Base-by-base conservation (phyloP, 108 stramenopile genomes). In the Cyclostephanos invisitatus region DNA sequence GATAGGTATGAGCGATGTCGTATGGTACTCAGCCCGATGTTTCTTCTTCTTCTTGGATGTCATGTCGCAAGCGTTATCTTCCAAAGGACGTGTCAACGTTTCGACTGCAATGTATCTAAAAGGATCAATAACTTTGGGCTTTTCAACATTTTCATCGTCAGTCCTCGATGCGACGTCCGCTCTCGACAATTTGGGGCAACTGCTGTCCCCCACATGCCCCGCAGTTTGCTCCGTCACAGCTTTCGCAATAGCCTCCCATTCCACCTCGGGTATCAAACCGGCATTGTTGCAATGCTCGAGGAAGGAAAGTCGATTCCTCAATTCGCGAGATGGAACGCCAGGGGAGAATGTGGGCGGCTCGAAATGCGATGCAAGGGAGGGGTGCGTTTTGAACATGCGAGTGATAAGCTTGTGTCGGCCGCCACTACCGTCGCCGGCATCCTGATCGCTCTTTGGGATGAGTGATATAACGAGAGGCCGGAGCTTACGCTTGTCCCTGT, bases 401-500 rank as follows among this genome's bases (percentile, higher is more conserved):
- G 68, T 42, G 60, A 20, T 84, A 81, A 3, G 85, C 81, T 78
- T 35, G 35, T 69, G 64, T 46, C 44, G 44, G 12, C 14, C 3
- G 1, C 44, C 44, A 15, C 14, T 3, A 15, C 44, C 44, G 12
- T 38, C 70, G 36, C 37, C 35, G 55, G n/a, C 54, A 37, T 17
- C 21, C 58, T 9, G 21, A 25, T 72, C 56, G 62, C 55, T 59
- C 38, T 22, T 21, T 11, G 73, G 73, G 10, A 81, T 12, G 66
- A 90, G 80, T 22, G 85, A 87, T 38, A 94, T 91, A 27, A 94
- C 86, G 22, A 94, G 81, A 27, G 87, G 85, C 10, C 87, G 78
- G 21, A 94, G 78, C 59, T 89, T 90, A 15, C 90, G 73, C 55
- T 82, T 83, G 35, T 37, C 22, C 21, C 61, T 48, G 48, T 82